Percentiles rank a stretch among this genome's conserved stretches.
These are phyloP conservation scores for Porphyra umbilicalis DNA, from an alignment of 31 red algal species.

Conservation along the genomic window DNA sequence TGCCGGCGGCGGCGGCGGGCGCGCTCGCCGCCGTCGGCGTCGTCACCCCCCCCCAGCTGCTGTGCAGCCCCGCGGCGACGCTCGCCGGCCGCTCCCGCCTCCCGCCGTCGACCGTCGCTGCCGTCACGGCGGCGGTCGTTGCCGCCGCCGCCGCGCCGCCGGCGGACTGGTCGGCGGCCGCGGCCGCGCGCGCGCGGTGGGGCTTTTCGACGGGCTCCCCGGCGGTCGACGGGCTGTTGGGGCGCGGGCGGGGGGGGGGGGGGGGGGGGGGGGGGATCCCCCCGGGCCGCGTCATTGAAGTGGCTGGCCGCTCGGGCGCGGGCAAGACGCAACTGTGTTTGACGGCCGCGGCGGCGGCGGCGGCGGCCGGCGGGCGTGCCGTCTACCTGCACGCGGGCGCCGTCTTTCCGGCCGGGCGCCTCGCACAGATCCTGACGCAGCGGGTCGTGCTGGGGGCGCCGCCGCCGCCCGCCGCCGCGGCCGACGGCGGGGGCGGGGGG, in stretches of 20 bases:
- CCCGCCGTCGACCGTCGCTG: neutral
- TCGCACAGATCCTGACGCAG: neutral
- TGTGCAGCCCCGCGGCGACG: neutral
- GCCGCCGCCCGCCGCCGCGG: too few relatives aligned
- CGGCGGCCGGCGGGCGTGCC: neutral
- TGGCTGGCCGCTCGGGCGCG: neutral
- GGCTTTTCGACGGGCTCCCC: neutral
- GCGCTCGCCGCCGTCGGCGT: neutral
- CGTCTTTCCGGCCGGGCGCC: neutral
- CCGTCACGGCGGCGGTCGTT: neutral
- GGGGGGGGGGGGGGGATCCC: neutral
- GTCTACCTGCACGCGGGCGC: neutral
- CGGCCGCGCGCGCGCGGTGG: neutral
- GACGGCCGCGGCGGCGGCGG: neutral
- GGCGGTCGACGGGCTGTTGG: neutral
- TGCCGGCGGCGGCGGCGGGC: neutral
- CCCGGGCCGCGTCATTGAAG: neutral
- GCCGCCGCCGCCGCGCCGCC: neutral
- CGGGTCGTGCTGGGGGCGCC: neutral
- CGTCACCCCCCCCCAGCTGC: neutral
- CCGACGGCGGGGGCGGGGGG: neutral
- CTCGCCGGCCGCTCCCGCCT: neutral
- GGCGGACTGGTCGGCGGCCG: neutral
- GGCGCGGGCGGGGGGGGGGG: neutral
- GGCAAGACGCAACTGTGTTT: neutral